Conservation (phyloP, 352 stramenopile species). For the Globisporangium uncinulatum region DNA sequence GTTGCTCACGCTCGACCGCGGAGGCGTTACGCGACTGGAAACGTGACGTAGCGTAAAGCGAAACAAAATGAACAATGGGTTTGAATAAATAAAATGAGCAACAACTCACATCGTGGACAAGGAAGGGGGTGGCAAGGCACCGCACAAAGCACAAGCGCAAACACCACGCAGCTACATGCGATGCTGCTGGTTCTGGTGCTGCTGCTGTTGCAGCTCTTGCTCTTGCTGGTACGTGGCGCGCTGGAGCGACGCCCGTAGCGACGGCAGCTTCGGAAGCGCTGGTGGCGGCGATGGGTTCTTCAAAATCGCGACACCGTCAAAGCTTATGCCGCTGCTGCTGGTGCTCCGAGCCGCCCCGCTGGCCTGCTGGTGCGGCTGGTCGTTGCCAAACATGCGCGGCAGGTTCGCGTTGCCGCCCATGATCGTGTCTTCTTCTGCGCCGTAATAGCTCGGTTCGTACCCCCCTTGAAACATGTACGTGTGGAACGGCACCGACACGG, state of each 20-base stretch:
- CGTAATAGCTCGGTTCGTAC: background rate
- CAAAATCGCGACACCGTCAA: background rate
- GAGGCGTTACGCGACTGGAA: too few species aligned
- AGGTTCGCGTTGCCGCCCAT: background rate
- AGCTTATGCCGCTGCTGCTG: background rate
- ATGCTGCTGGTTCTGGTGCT: background rate
- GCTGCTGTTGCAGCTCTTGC: background rate
- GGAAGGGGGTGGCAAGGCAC: too few species aligned
- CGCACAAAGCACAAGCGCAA: too few species aligned
- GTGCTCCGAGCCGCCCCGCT: background rate
- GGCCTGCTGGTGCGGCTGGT: background rate
- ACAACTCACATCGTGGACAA: too few species aligned
- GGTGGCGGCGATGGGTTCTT: background rate
- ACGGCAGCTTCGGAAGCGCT: constrained; percentile 1
- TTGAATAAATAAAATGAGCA: too few species aligned
- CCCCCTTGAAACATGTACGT: background rate
- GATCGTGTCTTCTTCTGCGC: background rate
- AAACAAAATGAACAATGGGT: too few species aligned
- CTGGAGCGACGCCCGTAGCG: constrained; percentile 7
- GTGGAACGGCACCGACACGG: background rate
- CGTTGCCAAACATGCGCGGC: background rate
- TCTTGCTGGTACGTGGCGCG: constrained; percentile 4
- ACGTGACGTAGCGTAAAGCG: too few species aligned
- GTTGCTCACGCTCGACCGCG: too few species aligned
- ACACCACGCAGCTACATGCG: background rate